Conservation (phyloP, 805 yeast genomes). For the Yarrowia alimentaria region DNA sequence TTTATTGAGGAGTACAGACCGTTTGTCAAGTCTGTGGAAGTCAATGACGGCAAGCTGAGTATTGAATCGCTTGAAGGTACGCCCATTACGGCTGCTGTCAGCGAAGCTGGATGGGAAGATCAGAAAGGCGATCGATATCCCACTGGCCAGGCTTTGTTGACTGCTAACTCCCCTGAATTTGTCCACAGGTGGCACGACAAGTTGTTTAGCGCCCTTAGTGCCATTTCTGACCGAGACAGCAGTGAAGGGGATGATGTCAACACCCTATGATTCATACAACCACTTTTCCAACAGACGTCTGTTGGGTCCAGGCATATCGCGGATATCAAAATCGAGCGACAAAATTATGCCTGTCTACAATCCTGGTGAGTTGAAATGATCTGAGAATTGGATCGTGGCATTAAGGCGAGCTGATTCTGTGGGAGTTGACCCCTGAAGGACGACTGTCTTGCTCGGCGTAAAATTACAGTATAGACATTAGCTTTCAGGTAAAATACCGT, state of each 20-base stretch:
- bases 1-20: slow-evolving; percentile 14
- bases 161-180: slow-evolving; percentile 11
- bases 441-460: no score
- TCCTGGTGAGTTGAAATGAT: no score
- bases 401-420: no score
- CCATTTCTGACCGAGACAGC: neutral
- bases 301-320: no score
- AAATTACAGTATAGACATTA: no score
- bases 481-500: no score
- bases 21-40: slow-evolving; percentile 7
- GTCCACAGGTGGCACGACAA: slow-evolving; percentile 10
- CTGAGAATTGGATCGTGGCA: no score
- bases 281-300: no score
- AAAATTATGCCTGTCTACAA: no score
- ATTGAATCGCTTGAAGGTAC: slow-evolving; percentile 7
- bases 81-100: neutral
- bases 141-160: slow-evolving; percentile 10
- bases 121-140: slow-evolving; percentile 13
- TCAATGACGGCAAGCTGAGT: neutral
- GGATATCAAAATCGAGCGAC: no score
- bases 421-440: no score
- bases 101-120: slow-evolving; percentile 13
- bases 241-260: neutral
- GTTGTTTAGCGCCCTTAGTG: slow-evolving; percentile 2
- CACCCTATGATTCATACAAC: no score